These are phyloP conservation scores for Parastagonospora avenae DNA, from an alignment of 2,329 filamentous ascomycete genomes.

Conservation along the genomic window DNA sequence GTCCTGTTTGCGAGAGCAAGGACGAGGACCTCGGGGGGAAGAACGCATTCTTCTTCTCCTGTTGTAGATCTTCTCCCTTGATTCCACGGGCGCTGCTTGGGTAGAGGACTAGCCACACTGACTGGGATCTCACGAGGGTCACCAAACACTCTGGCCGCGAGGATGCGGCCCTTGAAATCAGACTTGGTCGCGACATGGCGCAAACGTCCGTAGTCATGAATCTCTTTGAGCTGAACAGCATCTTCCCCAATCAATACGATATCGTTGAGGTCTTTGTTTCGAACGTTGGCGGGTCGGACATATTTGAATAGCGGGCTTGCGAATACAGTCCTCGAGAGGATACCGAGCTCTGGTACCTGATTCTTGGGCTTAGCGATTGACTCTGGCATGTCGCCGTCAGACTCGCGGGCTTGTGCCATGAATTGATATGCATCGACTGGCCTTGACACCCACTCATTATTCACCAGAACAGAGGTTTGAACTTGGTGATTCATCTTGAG, in stretches of 20 bases:
- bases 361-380: constrained; percentile 36
- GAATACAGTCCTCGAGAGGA: constrained; percentile 79
- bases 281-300: constrained; percentile 79
- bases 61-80: constrained; percentile 17
- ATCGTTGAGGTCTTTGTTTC: constrained; percentile 74
- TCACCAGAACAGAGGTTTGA: constrained; percentile 30
- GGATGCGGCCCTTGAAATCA: constrained; percentile 79
- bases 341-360: constrained; percentile 63
- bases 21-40: constrained; percentile 79
- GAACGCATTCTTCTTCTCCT: constrained; percentile 23
- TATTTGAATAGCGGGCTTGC: constrained; percentile 75
- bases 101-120: constrained; percentile 25
- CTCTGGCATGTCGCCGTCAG: constrained; percentile 33
- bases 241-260: constrained; percentile 85
- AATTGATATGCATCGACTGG: constrained; percentile 50
- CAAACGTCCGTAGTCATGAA: constrained; percentile 71
- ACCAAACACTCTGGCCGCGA: constrained; percentile 78
- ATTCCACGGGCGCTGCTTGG: constrained; percentile 16
- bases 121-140: constrained; percentile 29
- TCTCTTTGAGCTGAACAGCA: constrained; percentile 80
- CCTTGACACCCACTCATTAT: constrained; percentile 44
- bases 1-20: constrained; percentile 76
- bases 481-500: constrained; percentile 36
- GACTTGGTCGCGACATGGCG: constrained; percentile 76
- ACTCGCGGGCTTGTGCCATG: constrained; percentile 41